Evolutionary conservation across 352 stramenopile species (phyloP).

Genomic region (Peronospora belbahrii): DNA sequence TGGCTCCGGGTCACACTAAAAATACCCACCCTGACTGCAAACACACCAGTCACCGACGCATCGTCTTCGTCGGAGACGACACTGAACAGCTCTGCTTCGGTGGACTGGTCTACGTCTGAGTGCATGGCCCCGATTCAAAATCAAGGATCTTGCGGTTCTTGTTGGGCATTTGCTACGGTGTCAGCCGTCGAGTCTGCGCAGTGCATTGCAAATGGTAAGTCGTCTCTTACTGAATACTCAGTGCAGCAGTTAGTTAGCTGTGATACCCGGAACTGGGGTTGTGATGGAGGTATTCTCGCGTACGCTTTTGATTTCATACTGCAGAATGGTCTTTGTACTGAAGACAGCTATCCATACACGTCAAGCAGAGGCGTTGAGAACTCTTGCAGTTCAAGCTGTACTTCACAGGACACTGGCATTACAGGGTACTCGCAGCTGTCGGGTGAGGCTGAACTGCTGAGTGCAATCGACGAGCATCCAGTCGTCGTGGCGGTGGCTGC

Average conservation of each 20-base stretch:
- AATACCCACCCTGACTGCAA: slow-evolving; percentile 6
- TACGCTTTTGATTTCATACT: slow-evolving; percentile 91
- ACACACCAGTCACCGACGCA: slow-evolving; percentile 2
- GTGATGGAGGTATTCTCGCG: slow-evolving; percentile 84
- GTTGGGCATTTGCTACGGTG: slow-evolving; percentile 95
- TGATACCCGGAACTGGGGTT: slow-evolving; percentile 82
- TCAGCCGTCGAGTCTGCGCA: slow-evolving; percentile 88
- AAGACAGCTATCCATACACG: slow-evolving; percentile 33
- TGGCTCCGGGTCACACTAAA: slow-evolving; percentile 10
- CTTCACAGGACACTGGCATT: slow-evolving; percentile 26
- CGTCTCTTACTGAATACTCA: slow-evolving; percentile 76
- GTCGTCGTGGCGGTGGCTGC: slow-evolving; percentile 93
- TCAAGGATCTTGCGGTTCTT: slow-evolving; percentile 94
- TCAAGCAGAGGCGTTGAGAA: slow-evolving; percentile 13
- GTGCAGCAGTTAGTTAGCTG: slow-evolving; percentile 92
- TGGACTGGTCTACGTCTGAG: slow-evolving; percentile 40
- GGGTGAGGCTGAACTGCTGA: slow-evolving; percentile 22
- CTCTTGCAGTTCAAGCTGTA: slow-evolving; percentile 23
- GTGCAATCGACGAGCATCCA: slow-evolving; percentile 55
- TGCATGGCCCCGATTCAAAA: slow-evolving; percentile 84
- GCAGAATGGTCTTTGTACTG: slow-evolving; percentile 66
- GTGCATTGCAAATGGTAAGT: slow-evolving; percentile 69
- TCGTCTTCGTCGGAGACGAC: slow-evolving; percentile 5
- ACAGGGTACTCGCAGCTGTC: slow-evolving; percentile 59
- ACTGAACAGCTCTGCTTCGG: slow-evolving; percentile 12